phyloP scores from a whole-genome alignment of 1,284 basidiomycete genomes.

The Irpex sp. region DNA sequence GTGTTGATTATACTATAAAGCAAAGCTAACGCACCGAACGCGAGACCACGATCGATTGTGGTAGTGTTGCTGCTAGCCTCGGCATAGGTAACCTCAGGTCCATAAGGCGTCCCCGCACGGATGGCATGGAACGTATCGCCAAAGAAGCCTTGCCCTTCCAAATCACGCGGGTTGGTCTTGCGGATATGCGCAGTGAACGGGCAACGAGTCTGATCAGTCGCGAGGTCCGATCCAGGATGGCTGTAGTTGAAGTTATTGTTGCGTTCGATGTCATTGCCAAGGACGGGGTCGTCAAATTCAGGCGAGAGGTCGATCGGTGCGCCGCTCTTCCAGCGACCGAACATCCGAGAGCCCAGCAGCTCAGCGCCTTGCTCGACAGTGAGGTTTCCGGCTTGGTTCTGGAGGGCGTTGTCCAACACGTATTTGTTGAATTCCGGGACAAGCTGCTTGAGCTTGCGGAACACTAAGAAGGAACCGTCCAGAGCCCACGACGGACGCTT shows the following conservation, averaged over 20 bases:
- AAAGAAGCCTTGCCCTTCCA: constrained; percentile 13
- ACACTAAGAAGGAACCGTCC: constrained; percentile 30
- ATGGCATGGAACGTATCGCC: constrained; percentile 7
- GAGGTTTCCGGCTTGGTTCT: neutral
- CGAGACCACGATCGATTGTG: neutral
- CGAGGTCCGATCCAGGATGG: neutral
- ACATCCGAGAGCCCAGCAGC: constrained; percentile 10
- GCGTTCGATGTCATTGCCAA: neutral
- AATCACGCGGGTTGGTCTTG: constrained; percentile 12
- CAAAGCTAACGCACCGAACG: neutral
- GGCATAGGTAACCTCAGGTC: constrained; percentile 24
- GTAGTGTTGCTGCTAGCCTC: neutral
- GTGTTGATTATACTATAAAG: neutral
- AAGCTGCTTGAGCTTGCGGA: constrained; percentile 30
- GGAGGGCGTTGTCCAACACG: constrained; percentile 6
- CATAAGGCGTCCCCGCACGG: constrained; percentile 27
- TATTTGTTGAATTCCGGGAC: constrained; percentile 18
- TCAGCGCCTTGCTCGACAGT: constrained; percentile 9
- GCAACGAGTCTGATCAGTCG: constrained; percentile 17
- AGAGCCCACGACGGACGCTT: constrained; percentile 21
- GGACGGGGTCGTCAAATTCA: constrained; percentile 2
- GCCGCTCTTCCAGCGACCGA: constrained; percentile 12
- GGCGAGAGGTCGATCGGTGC: constrained; percentile 2
- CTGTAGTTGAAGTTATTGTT: constrained; percentile 9
- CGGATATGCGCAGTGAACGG: constrained; percentile 28